phyloP scores from a whole-genome alignment of 225 moss, liverwort and hornwort species.

The Neckera pumila region DNA sequence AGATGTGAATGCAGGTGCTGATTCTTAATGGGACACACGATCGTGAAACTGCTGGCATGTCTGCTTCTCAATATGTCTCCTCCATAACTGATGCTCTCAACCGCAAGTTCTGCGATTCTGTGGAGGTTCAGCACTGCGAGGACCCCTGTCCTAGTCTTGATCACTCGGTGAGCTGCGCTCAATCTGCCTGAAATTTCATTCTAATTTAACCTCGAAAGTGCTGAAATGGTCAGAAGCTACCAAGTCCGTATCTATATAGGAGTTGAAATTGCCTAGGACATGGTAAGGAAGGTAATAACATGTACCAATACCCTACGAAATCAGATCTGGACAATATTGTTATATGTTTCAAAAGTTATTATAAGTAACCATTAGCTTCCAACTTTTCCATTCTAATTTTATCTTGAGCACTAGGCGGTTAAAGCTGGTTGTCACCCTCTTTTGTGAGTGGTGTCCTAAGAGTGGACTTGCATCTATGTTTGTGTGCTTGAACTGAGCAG shows the following conservation, averaged over 20 bases:
- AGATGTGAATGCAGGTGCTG: conserved; percentile 56
- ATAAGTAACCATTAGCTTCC: not conserved
- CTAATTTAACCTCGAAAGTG: not conserved
- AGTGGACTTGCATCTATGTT: not conserved
- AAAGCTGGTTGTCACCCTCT: not conserved
- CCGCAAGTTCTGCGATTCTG: conserved; percentile 73
- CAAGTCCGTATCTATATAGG: not conserved
- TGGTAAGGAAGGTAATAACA: not conserved
- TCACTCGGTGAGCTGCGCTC: conserved; percentile 44
- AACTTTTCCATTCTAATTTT: not conserved
- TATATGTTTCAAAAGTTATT: not conserved
- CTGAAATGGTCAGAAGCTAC: not conserved
- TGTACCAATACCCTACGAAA: not conserved
- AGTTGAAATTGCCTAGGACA: not conserved
- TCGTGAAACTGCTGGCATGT: conserved; percentile 87
- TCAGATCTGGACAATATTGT: not conserved
- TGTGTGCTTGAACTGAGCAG: not conserved
- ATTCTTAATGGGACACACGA: conserved; percentile 89
- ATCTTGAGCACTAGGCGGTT: not conserved
- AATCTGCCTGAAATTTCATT: not conserved
- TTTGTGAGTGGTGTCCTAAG: not conserved
- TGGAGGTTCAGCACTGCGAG: conserved; percentile 61
- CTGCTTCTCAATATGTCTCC: conserved; percentile 65
- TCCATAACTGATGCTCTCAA: conserved; percentile 84
- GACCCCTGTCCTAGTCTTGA: conserved; percentile 56